phyloP scores from a whole-genome alignment of 1,284 basidiomycete species.

The Trametes versicolor region DNA sequence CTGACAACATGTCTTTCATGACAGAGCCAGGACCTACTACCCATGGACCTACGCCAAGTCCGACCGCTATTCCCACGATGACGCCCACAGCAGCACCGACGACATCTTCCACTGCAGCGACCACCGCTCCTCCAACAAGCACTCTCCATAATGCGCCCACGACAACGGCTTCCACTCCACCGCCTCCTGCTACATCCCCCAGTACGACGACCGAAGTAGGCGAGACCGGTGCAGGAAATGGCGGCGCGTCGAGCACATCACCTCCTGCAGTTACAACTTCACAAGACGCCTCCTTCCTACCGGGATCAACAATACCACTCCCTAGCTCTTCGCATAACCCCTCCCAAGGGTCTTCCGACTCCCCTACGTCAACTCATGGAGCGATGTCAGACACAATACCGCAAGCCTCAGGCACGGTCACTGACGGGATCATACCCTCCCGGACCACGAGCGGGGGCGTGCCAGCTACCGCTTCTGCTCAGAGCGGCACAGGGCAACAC shows the following conservation, averaged over 20 bases:
- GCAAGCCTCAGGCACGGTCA: background rate
- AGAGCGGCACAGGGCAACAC: no score
- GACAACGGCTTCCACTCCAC: background rate
- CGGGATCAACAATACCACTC: background rate
- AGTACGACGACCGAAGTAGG: background rate
- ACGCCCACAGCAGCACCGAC: background rate
- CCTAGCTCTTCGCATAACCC: background rate
- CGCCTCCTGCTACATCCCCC: background rate
- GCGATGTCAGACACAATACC: background rate
- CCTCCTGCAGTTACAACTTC: no score
- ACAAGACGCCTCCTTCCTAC: background rate
- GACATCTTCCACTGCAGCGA: background rate
- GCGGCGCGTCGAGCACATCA: no score
- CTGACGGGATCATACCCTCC: no score
- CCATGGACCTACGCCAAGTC: background rate
- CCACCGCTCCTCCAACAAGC: background rate
- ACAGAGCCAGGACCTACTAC: background rate
- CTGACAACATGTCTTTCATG: background rate
- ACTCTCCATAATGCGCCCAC: background rate
- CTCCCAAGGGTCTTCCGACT: background rate
- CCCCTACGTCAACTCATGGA: background rate
- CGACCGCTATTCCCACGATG: background rate
- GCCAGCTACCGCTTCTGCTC: no score
- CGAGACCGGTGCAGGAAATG: no score
- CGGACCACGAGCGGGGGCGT: no score